Percentiles rank a stretch among this genome's conserved stretches.
phyloP scores from a whole-genome alignment of 2,329 filamentous ascomycete genomes.

The Sphaerulina musiva region DNA sequence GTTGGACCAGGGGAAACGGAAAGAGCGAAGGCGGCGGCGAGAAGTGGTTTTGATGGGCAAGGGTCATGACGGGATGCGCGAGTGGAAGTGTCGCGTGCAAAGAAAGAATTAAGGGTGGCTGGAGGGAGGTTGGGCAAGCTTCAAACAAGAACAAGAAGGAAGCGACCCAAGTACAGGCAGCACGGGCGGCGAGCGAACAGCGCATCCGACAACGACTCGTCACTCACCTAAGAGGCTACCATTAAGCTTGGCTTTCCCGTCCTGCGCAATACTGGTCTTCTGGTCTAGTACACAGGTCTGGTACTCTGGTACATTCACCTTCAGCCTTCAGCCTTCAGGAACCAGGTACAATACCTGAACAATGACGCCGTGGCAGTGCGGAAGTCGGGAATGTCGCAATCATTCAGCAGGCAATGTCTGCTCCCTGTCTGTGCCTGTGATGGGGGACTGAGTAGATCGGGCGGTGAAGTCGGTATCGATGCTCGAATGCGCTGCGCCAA shows the following conservation, averaged over 20 bases:
- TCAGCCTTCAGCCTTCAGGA: too few relatives aligned
- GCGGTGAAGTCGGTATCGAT: not conserved
- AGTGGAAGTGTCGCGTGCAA: not conserved
- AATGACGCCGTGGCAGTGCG: not conserved
- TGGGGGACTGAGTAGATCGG: not conserved
- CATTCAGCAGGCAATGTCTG: not conserved
- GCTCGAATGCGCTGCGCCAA: not conserved
- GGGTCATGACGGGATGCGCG: not conserved
- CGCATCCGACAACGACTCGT: not conserved
- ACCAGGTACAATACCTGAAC: too few relatives aligned
- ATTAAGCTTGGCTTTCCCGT: not conserved
- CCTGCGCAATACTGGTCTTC: not conserved
- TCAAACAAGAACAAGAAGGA: not conserved
- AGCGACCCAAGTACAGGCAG: not conserved
- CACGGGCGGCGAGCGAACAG: not conserved
- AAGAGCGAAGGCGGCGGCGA: not conserved
- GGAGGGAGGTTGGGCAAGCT: constrained; percentile 4
- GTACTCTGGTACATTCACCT: too few relatives aligned
- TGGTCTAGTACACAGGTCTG: too few relatives aligned
- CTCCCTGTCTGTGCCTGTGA: not conserved
- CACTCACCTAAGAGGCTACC: too few relatives aligned
- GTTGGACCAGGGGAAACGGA: not conserved
- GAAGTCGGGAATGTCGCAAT: not conserved
- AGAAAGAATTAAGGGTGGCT: not conserved
- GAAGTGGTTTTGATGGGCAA: not conserved